These are phyloP conservation scores for Bolboschoenus planiculmis DNA, from an alignment of 176 grass and related monocot species.

Conservation along the genomic window DNA sequence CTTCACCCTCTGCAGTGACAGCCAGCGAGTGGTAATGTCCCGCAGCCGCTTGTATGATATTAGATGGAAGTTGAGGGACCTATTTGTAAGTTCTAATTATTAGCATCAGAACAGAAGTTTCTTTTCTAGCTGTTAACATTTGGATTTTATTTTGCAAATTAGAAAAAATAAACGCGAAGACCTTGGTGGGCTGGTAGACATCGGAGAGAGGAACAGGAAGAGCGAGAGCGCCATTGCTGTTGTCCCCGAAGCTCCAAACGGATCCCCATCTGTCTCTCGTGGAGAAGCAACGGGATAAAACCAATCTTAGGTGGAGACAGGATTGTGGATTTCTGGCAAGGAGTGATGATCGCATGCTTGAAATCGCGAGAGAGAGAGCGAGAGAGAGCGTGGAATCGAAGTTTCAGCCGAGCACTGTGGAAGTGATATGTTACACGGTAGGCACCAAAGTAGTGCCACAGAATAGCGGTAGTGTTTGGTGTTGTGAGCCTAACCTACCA, in stretches of 20 bases:
- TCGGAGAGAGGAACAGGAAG: slow-evolving; percentile 33
- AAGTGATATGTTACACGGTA: not conserved
- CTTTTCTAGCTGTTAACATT: not conserved
- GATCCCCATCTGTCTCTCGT: slow-evolving; percentile 15
- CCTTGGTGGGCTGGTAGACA: slow-evolving; percentile 46
- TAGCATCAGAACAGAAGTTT: not conserved
- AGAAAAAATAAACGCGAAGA: not conserved
- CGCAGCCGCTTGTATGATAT: slow-evolving; percentile 28
- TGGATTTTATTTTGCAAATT: not conserved
- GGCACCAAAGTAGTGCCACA: not conserved
- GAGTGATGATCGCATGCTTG: not conserved
- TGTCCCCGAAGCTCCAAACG: slow-evolving; percentile 77
- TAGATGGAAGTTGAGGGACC: slow-evolving; percentile 49
- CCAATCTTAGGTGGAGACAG: slow-evolving; percentile 15
- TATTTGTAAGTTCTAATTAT: not conserved
- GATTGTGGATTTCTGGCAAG: not conserved
- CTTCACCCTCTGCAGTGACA: slow-evolving; percentile 40
- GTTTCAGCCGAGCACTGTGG: too few species aligned
- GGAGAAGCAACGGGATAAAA: slow-evolving; percentile 24
- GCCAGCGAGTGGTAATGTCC: slow-evolving; percentile 93
- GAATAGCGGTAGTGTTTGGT: not conserved
- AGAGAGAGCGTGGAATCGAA: not conserved
- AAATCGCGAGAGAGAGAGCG: not conserved
- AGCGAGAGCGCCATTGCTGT: slow-evolving; percentile 61
- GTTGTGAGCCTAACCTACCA: not conserved